Conservation (phyloP, 1,139 yeast species). For the Geotrichum restrictum region DNA sequence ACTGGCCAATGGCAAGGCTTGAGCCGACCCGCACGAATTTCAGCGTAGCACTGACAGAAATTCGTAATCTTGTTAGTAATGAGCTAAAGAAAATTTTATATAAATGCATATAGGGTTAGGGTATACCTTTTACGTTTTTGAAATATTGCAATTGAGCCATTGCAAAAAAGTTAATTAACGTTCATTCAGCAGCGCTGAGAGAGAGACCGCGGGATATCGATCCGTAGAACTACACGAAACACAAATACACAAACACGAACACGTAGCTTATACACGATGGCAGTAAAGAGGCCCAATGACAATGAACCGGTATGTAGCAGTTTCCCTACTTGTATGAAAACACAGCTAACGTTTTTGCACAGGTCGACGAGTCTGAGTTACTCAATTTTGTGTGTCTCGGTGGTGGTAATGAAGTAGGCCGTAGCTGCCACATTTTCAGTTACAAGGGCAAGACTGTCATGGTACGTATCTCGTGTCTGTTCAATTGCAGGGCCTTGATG, state of each 20-base stretch:
- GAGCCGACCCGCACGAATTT: no score
- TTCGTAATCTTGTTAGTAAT: neutral
- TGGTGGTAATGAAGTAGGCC: constrained; percentile 98
- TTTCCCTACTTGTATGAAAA: neutral
- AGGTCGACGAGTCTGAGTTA: constrained; percentile 32
- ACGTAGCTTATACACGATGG: constrained; percentile 17
- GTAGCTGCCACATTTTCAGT: constrained; percentile 89
- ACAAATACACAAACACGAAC: neutral
- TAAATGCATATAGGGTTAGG: constrained; percentile 3
- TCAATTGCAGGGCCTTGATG: neutral
- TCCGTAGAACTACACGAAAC: no score
- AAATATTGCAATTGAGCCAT: no score
- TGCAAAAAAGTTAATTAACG: no score
- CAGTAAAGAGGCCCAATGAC: constrained; percentile 24
- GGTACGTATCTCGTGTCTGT: constrained; percentile 37
- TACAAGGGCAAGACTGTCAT: constrained; percentile 94
- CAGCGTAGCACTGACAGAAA: no score
- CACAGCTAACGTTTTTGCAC: neutral
- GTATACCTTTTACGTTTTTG: neutral
- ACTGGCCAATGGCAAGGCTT: no score
- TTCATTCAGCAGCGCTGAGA: no score
- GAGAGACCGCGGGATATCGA: no score
- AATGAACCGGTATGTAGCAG: constrained; percentile 23
- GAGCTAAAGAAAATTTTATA: neutral
- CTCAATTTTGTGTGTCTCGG: constrained; percentile 88